Evolutionary conservation across 2,329 filamentous ascomycete genomes (phyloP), one percentile per base, ranked within the genome.

Genomic region (Falciphora oryzae): DNA sequence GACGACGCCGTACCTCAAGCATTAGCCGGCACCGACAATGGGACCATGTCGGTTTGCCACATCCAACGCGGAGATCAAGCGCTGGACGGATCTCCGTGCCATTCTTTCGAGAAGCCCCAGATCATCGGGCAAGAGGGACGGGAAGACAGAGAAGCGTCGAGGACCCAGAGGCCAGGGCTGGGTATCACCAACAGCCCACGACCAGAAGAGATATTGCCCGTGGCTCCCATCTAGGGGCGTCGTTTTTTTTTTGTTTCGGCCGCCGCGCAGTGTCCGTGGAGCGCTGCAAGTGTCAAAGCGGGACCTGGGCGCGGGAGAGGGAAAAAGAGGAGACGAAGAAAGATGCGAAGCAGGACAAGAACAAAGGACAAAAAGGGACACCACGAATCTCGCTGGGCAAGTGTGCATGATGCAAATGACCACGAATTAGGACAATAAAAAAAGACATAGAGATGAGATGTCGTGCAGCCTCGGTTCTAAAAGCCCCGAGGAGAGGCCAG

Each of bases 401-500:
- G 16, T 50, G 22, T 14, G n/a, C 10, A 53, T 25, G 44, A 53
- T 11, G n/a, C 44, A 53, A 32, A 61, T 2, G 14, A 61, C 10
- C 16, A 44, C 18, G 38, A 38, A 38, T 31, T 59, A 32, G 27
- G 29, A 18, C 22, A 28, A 59, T 13, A 6, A 10, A 27, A 44
- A 35, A 61, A 25, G 27, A 44, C 22, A 61, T 32, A 35, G 32
- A 32, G 32, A 61, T 61, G 59, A 16, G 38, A 53, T 53, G 44
- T 25, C 18, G 44, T 53, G 44, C 44, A 53, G 44, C 44, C 18
- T 50, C 16, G 38, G 38, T 50, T 50, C 16, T 18, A 50, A 50
- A 50, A 50, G 38, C 38, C 38, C 38, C 38, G 38, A 50, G 38
- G 5, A 50, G 7, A 11, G 14, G 32, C 32, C 32, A 14, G 32